Conservation (phyloP, 2,329 filamentous ascomycete genomes). For the Apiospora arundinis region DNA sequence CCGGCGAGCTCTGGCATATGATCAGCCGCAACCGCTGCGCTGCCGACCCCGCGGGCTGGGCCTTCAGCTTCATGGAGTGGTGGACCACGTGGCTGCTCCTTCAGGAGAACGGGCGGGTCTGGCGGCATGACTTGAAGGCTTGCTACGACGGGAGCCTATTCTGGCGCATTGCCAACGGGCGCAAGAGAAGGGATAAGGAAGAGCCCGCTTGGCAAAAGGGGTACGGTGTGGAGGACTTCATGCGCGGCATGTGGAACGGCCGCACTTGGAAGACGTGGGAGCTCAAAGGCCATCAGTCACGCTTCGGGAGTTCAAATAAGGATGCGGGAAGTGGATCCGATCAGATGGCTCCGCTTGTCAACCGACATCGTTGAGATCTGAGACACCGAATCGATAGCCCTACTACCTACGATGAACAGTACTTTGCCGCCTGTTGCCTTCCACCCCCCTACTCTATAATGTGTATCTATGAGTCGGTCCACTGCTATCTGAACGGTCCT, state of each 20-base stretch:
- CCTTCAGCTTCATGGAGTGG: conserved; percentile 30
- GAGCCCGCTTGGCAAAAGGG: background rate
- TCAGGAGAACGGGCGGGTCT: conserved; percentile 25
- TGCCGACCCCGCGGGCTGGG: conserved; percentile 29
- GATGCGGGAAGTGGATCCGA: background rate
- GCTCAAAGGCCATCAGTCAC: background rate
- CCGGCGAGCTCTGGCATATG: conserved; percentile 24
- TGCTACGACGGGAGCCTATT: conserved; percentile 30
- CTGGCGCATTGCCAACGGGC: conserved; percentile 28
- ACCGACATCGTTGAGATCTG: background rate
- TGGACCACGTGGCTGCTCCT: conserved; percentile 29
- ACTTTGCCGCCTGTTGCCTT: too few species aligned
- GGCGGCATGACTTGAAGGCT: conserved; percentile 27
- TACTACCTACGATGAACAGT: background rate
- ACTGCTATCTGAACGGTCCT: background rate
- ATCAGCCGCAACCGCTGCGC: conserved; percentile 27
- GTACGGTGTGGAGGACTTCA: background rate
- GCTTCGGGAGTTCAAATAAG: too few species aligned
- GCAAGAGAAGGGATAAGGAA: background rate
- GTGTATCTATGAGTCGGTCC: background rate
- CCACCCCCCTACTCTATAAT: background rate
- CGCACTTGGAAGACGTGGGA: background rate
- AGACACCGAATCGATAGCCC: background rate
- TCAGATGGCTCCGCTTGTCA: background rate
- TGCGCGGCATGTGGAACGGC: background rate